These are phyloP conservation scores for Lipomyces orientalis DNA, from an alignment of 805 yeast species.

Conservation along the genomic window DNA sequence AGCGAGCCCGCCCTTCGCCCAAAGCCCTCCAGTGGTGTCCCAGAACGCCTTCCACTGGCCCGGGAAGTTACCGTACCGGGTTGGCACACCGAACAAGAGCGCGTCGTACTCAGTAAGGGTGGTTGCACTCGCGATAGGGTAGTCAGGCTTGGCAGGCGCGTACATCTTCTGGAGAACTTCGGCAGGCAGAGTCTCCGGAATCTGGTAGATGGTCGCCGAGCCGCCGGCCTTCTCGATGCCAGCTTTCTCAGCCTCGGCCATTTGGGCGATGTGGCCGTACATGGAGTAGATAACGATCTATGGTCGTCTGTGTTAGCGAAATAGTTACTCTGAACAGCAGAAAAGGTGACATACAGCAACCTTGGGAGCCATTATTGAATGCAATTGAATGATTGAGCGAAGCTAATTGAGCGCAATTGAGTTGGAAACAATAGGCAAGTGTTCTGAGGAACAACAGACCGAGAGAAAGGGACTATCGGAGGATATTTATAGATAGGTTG, in stretches of 20 bases:
- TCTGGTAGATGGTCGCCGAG: conserved; percentile 70
- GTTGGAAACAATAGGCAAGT: neutral
- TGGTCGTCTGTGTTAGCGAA: neutral
- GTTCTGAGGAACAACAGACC: neutral
- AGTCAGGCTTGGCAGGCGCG: conserved; percentile 65
- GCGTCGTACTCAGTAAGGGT: conserved; percentile 74
- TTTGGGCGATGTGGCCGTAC: conserved; percentile 72
- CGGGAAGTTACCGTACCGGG: conserved; percentile 82
- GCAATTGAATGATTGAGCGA: neutral
- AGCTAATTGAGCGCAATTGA: too few species aligned
- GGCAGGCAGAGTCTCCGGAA: conserved; percentile 73
- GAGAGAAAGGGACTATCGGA: neutral
- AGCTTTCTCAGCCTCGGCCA: conserved; percentile 70
- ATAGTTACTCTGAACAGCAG: too few species aligned
- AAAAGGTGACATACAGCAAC: conserved; percentile 34
- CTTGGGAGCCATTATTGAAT: conserved; percentile 33
- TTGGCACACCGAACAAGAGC: conserved; percentile 82
- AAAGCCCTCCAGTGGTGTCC: conserved; percentile 78
- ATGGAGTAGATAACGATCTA: conserved; percentile 68
- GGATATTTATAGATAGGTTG: too few species aligned
- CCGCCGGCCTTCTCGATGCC: conserved; percentile 77
- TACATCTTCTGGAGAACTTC: conserved; percentile 62
- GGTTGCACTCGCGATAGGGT: conserved; percentile 68
- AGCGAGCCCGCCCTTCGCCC: conserved; percentile 70
- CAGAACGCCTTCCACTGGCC: conserved; percentile 78